Conservation (phyloP, 1,284 basidiomycete genomes). For the Leucoagaricus sp. region DNA sequence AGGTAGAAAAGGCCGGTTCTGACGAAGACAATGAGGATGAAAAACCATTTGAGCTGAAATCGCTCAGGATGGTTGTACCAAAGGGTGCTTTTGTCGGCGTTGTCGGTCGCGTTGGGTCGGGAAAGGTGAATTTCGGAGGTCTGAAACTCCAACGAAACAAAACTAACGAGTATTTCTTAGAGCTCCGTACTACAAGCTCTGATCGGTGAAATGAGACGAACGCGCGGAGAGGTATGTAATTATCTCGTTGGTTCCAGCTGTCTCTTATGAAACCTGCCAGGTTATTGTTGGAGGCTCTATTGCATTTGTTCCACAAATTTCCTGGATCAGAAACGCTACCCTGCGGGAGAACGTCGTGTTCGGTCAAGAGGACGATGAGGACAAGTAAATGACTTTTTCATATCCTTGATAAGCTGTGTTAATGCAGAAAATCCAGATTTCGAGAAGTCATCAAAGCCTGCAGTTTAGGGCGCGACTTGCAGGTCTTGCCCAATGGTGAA, state of each 20-base stretch:
- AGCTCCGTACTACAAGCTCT: constrained; percentile 65
- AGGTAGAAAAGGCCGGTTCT: constrained; percentile 22
- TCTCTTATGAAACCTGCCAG: constrained; percentile 27
- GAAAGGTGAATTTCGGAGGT: constrained; percentile 49
- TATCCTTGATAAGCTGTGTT: background rate
- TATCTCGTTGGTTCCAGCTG: background rate
- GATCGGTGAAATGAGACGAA: constrained; percentile 79
- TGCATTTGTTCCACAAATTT: constrained; percentile 75
- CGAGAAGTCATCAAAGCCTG: constrained; percentile 60
- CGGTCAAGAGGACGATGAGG: constrained; percentile 58
- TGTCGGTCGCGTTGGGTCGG: constrained; percentile 73
- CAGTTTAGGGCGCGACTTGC: constrained; percentile 64
- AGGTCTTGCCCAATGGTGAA: constrained; percentile 66
- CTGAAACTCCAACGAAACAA: background rate
- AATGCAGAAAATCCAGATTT: constrained; percentile 39
- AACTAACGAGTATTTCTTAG: constrained; percentile 11
- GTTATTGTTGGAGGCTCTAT: constrained; percentile 67
- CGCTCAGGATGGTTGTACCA: constrained; percentile 58
- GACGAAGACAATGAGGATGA: constrained; percentile 40
- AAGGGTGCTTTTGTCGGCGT: constrained; percentile 70
- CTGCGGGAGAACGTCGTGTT: constrained; percentile 70
- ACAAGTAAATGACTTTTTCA: constrained; percentile 35
- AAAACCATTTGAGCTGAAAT: constrained; percentile 61
- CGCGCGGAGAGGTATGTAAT: constrained; percentile 49
- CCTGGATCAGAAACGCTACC: constrained; percentile 81